Percentiles rank a stretch among this genome's conserved stretches.
Conservation (phyloP, 352 stramenopile genomes). For the Phytophthora sansomeana region DNA sequence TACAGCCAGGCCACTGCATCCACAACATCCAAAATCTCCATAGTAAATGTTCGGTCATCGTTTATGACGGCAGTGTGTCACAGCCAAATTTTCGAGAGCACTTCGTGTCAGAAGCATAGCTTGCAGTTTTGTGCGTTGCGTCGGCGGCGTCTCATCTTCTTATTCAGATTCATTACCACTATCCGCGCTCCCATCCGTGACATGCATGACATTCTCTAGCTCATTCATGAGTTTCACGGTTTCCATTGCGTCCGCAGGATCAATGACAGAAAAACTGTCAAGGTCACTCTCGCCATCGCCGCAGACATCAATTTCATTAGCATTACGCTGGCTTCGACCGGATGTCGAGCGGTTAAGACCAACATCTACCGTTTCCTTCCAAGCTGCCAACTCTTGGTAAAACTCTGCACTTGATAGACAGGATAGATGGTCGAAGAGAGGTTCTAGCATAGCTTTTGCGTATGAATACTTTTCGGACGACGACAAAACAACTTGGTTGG, state of each 20-base stretch:
- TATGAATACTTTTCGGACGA: conserved; percentile 14
- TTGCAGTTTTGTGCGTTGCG: background rate
- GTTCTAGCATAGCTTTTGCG: conserved; percentile 8
- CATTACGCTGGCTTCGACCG: background rate
- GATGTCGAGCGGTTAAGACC: background rate
- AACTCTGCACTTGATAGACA: no score
- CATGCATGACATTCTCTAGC: background rate
- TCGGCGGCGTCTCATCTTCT: background rate
- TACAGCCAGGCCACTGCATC: no score
- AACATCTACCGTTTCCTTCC: background rate
- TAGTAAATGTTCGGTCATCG: no score
- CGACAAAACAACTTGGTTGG: conserved; percentile 4
- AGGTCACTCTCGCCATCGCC: background rate
- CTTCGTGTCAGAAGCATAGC: no score
- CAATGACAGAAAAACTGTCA: background rate
- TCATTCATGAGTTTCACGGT: background rate
- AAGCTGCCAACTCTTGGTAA: background rate
- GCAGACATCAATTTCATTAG: background rate
- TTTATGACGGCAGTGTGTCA: no score
- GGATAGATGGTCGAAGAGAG: no score
- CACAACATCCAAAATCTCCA: no score
- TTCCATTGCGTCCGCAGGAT: background rate
- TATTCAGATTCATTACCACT: background rate
- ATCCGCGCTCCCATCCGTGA: background rate
- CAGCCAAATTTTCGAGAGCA: no score